A percentile compares a stretch with the other conserved stretches of the same genome.
phyloP scores from a whole-genome alignment of 352 stramenopile genomes.

The Phytophthora tubulina region DNA sequence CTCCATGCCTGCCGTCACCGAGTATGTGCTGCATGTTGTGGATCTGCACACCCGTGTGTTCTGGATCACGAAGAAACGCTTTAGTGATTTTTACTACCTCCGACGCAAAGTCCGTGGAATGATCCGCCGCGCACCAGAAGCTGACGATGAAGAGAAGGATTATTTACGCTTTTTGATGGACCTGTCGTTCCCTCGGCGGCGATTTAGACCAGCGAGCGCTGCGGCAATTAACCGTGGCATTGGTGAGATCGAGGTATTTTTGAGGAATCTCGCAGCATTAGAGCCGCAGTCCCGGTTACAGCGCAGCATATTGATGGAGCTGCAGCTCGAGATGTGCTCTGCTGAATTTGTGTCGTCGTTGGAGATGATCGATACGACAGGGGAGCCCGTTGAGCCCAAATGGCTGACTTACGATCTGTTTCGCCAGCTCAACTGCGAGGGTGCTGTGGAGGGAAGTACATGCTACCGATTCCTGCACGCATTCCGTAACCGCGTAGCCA shows the following conservation, averaged over 20 bases:
- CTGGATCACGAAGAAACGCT: constrained; percentile 87
- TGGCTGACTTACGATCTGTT: constrained; percentile 86
- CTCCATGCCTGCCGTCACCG: constrained; percentile 66
- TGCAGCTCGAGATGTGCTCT: constrained; percentile 82
- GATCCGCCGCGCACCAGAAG: constrained; percentile 46
- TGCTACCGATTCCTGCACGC: constrained; percentile 82
- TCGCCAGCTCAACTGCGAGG: constrained; percentile 68
- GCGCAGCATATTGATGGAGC: constrained; percentile 66
- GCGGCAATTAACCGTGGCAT: constrained; percentile 61
- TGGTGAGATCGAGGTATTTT: constrained; percentile 76
- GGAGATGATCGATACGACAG: constrained; percentile 77
- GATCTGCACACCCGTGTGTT: constrained; percentile 87
- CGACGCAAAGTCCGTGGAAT: constrained; percentile 72
- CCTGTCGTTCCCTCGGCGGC: constrained; percentile 71
- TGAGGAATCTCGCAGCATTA: constrained; percentile 74
- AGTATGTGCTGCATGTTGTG: constrained; percentile 83
- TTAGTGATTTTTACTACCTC: constrained; percentile 76
- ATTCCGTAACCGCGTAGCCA: constrained; percentile 75
- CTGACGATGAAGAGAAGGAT: constrained; percentile 55
- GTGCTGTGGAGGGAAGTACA: constrained; percentile 72
- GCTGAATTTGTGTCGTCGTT: constrained; percentile 79
- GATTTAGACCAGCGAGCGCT: constrained; percentile 58
- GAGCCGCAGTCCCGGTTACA: constrained; percentile 69
- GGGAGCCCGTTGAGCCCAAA: constrained; percentile 74
- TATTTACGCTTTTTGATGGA: constrained; percentile 81